Evolutionary conservation across 1,139 yeast genomes (phyloP).

Genomic region (Tardiomyces blankii): DNA sequence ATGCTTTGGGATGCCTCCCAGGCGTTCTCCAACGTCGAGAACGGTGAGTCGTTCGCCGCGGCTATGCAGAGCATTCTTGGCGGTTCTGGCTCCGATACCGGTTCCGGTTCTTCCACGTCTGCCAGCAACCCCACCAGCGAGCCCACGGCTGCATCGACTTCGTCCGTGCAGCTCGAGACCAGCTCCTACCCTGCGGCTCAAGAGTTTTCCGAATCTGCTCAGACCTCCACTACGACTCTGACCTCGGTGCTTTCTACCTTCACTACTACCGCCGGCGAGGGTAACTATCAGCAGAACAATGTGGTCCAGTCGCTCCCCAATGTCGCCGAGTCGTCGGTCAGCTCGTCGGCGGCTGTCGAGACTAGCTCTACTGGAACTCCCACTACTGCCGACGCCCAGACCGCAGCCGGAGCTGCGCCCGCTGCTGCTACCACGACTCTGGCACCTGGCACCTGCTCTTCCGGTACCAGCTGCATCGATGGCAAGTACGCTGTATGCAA

Average conservation of each 20-base stretch:
- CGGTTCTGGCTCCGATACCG: constrained; percentile 7
- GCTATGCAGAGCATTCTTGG: constrained; percentile 32
- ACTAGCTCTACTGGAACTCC: background rate
- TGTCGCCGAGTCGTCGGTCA: too few relatives aligned
- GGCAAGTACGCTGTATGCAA: constrained; percentile 46
- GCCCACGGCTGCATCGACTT: constrained; percentile 3
- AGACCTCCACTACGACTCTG: constrained; percentile 2
- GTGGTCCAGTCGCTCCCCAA: too few relatives aligned
- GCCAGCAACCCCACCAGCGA: constrained; percentile 5
- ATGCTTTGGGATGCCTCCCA: constrained; percentile 91
- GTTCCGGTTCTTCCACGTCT: constrained; percentile 5
- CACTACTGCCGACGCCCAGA: constrained; percentile 2
- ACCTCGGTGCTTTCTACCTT: constrained; percentile 2
- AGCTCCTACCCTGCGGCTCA: background rate
- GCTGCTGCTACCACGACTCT: constrained; percentile 6
- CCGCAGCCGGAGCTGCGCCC: constrained; percentile 3
- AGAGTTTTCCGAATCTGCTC: background rate
- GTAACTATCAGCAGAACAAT: background rate
- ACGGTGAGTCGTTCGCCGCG: constrained; percentile 35
- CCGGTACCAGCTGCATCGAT: constrained; percentile 27
- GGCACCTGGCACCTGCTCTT: constrained; percentile 1
- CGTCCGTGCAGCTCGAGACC: background rate
- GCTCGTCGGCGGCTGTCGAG: too few relatives aligned
- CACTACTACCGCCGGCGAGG: constrained; percentile 1
- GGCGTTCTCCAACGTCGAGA: constrained; percentile 42